Percentiles rank a stretch among this genome's conserved stretches.
Conservation (phyloP, 2,329 filamentous ascomycete species). For the Colletotrichum destructivum region DNA sequence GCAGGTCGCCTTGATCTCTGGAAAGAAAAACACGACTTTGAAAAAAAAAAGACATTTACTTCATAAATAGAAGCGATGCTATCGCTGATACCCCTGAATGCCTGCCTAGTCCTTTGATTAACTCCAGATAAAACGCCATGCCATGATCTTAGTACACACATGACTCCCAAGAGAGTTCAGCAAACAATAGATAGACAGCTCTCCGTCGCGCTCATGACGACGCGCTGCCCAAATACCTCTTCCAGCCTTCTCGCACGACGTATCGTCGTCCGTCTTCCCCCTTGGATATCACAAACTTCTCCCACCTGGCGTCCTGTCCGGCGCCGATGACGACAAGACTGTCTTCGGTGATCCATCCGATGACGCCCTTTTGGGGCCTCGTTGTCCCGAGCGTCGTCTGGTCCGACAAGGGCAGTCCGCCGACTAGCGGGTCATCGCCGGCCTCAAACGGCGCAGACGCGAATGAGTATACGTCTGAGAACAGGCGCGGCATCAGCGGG, state of each 20-base stretch:
- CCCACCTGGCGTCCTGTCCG: constrained; percentile 87
- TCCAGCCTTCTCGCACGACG: constrained; percentile 84
- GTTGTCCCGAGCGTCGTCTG: constrained; percentile 64
- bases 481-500: constrained; percentile 86
- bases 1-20: constrained; percentile 36
- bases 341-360: constrained; percentile 86
- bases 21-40: constrained; percentile 16
- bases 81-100: constrained; percentile 32
- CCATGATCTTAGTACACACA: constrained; percentile 11
- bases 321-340: constrained; percentile 84
- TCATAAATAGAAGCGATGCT: constrained; percentile 19
- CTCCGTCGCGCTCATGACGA: constrained; percentile 47
- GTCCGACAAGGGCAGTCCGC: constrained; percentile 60
- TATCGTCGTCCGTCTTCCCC: constrained; percentile 77
- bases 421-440: constrained; percentile 77
- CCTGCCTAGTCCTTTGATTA: constrained; percentile 17
- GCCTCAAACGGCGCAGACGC: constrained; percentile 86
- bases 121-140: constrained; percentile 21
- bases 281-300: constrained; percentile 84
- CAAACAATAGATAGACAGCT: not conserved
- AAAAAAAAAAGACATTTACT: not conserved
- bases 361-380: constrained; percentile 82
- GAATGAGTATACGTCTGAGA: constrained; percentile 92
- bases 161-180: constrained; percentile 1
- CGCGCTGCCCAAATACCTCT: constrained; percentile 75